Evolutionary conservation across 331 rosid genomes (phyloP), one percentile per base, ranked within the genome.

Genomic region (Malus hybrid): DNA sequence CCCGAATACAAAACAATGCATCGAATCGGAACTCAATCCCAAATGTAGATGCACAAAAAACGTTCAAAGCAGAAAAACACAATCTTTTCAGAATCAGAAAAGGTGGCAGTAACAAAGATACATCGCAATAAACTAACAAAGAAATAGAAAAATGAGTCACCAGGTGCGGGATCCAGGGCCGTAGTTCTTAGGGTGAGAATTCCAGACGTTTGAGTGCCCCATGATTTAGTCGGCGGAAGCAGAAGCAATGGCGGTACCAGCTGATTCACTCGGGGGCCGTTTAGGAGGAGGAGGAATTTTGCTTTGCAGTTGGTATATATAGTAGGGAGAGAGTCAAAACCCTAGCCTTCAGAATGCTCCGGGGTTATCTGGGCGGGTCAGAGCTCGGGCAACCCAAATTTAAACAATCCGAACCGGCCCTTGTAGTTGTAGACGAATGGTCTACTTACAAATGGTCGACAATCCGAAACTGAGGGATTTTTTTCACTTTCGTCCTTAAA

Each of bases 171-270:
- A 91, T 36, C 97, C 96, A 77, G 98, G 98, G 19, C 97, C 98
- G 60, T 93, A 93, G 82, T 14, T 91, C 87, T 93, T 89, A 5
- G 97, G 97, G 82, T 89, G 98, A 65, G 98, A 85, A 69, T 93
- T 93, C 98, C 98, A 91, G 6, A 89, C 96, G 63, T 93, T 91
- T 18, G 97, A 88, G 89, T 93, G 97, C 11, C 97, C 98, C 98
- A 93, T 92, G 78, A 29, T 75, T 74, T 12, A 66, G 73, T 50
- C 12, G 33, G 11, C 46, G 42, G 16, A 24, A 13, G 30, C 19
- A n/a, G 22, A 7, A 76, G 48, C 73, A 16, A 61, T 29, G 32
- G 73, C 74, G 22, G 55, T 57, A 24, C 29, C 48, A 12, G 72
- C 64, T 14, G 9, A n/a, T 4, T 6, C 70, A 10, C 14, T 42